Base-by-base conservation (phyloP, 2,329 filamentous ascomycete genomes). In the Dothistroma septosporum region DNA sequence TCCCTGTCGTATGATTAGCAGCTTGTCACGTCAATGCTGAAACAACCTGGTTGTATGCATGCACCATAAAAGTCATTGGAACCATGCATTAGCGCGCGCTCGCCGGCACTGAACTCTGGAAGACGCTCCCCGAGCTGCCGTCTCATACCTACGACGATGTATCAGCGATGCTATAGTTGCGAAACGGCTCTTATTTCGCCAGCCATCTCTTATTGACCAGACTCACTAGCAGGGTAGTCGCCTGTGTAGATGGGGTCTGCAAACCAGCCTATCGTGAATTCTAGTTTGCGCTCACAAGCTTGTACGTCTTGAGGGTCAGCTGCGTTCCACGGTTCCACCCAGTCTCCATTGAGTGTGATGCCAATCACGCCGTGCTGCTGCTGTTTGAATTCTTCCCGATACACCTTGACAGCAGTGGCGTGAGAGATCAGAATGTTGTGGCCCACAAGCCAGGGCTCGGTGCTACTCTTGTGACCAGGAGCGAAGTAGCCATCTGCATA, bases 21-120 rank as follows among this genome's bases (percentile, higher is more conserved):
- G 11, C 10, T 35, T 53, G 50, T 32, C 50, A 21, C 35, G 50
- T 32, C 50, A 21, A 21, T 11, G 22, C 53, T 32, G 37, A 22
- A 46, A 48, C 47, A 60, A 50, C 41, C 58, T 53, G 59, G 48
- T 50, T 44, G 12, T 59, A 61, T 90, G 93, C 93, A 75, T 90
- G 93, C 93, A 75, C 90, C 91, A 76, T 95, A 95, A 77, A 95
- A 95, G 79, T 95, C 91, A 75, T 94, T 94, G 73, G 87, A 91
- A n/a, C 89, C 90, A 70, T 88, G 82, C 50, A 96, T 86, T n/a
- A 94, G 80, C 1, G 84, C 84, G 24, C 80, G 75, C 72, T 96
- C 90, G 66, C 90, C 88, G 0, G 82, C 76, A 0, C 88, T 91
- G 75, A 90, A 94, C 49, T 80, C 79, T 5, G 91, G 91, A 53